Evolutionary conservation across 2,329 filamentous ascomycete genomes (phyloP), one percentile per base, ranked within the genome.

Genomic region (Alternaria novae-zelandiae): DNA sequence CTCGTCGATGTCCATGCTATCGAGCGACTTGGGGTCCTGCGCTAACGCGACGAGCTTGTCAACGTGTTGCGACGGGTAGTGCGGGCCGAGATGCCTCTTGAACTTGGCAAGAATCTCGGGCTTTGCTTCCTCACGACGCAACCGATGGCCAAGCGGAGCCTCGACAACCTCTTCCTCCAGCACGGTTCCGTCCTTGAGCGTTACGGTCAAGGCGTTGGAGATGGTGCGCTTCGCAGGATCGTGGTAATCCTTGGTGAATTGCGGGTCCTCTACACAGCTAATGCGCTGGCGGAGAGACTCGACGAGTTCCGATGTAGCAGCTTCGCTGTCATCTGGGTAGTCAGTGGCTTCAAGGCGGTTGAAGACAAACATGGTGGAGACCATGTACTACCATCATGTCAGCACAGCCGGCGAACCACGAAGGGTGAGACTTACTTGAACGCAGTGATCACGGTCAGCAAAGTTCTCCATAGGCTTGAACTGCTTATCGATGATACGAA

Each of bases 381-480:
- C 92, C 96, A 99, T 99, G 89, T 99, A 99, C 82, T 86, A 66
- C 47, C 47, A 63, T 20, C 55, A 45, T 60, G 59, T 80, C 54
- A 79, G 75, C 64, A n/a, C 3, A 17, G 26, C 12, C n/a, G 53
- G 21, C 55, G 21, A 26, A 12, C 30, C n/a, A 28, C 25, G 8
- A 23, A 43, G n/a, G 17, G 5, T 23, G 49, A 51, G 50, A 64
- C 78, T 65, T 77, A 85, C 84, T 86, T 98, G 96, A 73, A 99
- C 95, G 85, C 96, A 99, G 88, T 99, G 96, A 83, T 99, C 96
- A 78, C 96, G 94, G 84, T 99, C 96, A 78, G 96, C 96, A 62
- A 98, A 99, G 89, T 99, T 99, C 86, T 97, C 94, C 93, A 99
- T 97, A 74, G 94, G 90, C 88, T 97, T 98, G 88, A 97, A 96